Evolutionary conservation across 2,329 filamentous ascomycete species (phyloP), one percentile per base, ranked within the genome.

Genomic region (Dryadomyces sulphureus): DNA sequence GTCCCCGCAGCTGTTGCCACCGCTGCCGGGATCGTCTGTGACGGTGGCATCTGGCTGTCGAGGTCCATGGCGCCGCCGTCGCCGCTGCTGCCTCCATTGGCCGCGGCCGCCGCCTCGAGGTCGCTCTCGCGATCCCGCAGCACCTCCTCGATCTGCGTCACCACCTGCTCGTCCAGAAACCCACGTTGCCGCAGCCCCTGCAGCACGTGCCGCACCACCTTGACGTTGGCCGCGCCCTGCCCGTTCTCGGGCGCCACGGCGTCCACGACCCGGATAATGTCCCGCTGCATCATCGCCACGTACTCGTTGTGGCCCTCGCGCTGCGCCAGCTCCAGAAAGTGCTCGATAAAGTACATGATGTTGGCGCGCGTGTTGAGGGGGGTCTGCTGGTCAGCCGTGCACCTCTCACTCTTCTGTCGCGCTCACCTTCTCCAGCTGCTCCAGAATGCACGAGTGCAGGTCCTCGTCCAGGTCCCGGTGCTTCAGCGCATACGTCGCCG

Each of bases 271-370:
- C 84, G 75, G 30, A 93, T 72, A 36, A 98, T 94, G 60, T 98
- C 92, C 41, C 89, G 74, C 63, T 94, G 85, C 65, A 98, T 85
- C 87, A 96, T 95, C 44, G 83, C 78, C 24, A 95, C 79, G 59
- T 94, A 98, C 51, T 86, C 81, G 45, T 75, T 66, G 55, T 92
- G 80, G 52, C 79, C 76, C 53, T 87, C 84, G 53, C 79, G 83
- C 51, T 77, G 73, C 20, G 87, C 84, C 65, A 87, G 73, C 59
- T 96, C 90, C 59, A 93, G 84, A 54, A 98, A 85, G 55, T 90
- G 84, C 59, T 96, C 90, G 58, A 98, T 83, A 64, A 98, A 98
- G 65, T 94, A 98, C 84, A 98, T 94, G 62, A 98, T 96, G 61
- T 98, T 98, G 49, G 92, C 93, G 50, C 90, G 76, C 44, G 82